Evolutionary conservation across 2,329 filamentous ascomycete species (phyloP), one percentile per base, ranked within the genome.

Genomic region (Epichloe brachyelytri): DNA sequence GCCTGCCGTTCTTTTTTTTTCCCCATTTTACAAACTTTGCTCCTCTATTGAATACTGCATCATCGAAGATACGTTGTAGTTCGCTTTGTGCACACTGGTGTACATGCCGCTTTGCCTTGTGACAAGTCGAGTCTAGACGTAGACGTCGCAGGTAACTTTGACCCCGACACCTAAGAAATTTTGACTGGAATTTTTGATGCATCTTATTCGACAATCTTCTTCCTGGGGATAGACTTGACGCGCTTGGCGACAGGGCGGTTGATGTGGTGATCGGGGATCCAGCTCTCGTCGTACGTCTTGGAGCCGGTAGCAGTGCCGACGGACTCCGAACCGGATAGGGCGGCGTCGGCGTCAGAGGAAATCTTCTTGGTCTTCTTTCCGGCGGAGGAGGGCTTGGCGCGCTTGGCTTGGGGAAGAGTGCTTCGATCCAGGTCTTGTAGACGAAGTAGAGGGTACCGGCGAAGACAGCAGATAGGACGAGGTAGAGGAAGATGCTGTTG

Each of bases 361-460:
- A 75, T 74, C 72, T 86, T 85, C 76, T 86, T 87, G 60, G 69
- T 68, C 65, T 82, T 81, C 63, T 76, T 78, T 57, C 39, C 38
- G 30, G 33, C 38, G 34, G 26, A 8, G 33, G 77, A 71, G 33
- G 77, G 71, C 62, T 74, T 76, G 52, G 78, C 72, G 73, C 82
- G 80, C 74, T 88, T 86, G 59, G 85, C 83, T 76, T 95, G 88
- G 46, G 91, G 77, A 97, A 95, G 65, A 98, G 86, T 14, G 89
- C 84, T 62, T 89, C 87, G 71, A 98, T 86, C 89, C 91, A 97
- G 63, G 91, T 95, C 75, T 85, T 93, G 80, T 98, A 98, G 73
- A 96, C 88, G 71, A 95, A 95, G 81, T 91, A 96, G 66, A 85
- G 80, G 50, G 84, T 88, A 55, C 86, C 89, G 57, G 72, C 81